Evolutionary conservation across 139 green algal species (phyloP).

Genomic region (Coelastrella sp.): DNA sequence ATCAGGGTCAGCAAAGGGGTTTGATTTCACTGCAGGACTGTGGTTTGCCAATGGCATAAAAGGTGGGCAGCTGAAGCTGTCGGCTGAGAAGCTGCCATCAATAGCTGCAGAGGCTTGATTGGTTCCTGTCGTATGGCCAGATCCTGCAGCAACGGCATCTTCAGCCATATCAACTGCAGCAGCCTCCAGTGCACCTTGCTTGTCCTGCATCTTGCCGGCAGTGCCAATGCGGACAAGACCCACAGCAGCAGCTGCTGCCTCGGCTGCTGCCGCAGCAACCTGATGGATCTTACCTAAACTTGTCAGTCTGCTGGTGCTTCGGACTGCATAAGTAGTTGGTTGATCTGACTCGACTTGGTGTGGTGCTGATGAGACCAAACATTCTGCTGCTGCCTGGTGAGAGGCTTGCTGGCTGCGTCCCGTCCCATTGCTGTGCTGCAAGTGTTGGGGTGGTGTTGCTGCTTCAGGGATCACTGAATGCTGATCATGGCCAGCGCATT

Average conservation of each 20-base stretch:
- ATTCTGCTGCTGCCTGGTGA: not conserved
- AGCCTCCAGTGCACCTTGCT: not conserved
- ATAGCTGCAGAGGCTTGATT: not conserved
- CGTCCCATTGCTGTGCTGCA: not conserved
- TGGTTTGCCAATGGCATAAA: not conserved
- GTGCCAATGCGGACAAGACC: not conserved
- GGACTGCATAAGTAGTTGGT: not conserved
- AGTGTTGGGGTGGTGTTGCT: no score
- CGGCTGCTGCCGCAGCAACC: slow-evolving; percentile 10
- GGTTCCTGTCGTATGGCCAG: no score
- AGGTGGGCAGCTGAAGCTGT: slow-evolving; percentile 47
- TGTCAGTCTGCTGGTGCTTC: not conserved
- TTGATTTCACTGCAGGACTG: not conserved
- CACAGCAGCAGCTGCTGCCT: slow-evolving; percentile 25
- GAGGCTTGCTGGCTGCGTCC: not conserved
- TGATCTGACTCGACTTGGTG: no score
- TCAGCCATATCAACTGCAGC: not conserved
- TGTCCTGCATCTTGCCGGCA: not conserved
- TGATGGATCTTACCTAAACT: slow-evolving; percentile 20
- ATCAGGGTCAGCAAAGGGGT: slow-evolving; percentile 5
- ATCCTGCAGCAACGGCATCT: not conserved
- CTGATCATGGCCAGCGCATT: no score
- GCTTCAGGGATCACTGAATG: no score
- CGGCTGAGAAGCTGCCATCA: not conserved
- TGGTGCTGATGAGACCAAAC: no score